phyloP scores from a whole-genome alignment of 2,329 filamentous ascomycete species.

The Claviceps sp. region DNA sequence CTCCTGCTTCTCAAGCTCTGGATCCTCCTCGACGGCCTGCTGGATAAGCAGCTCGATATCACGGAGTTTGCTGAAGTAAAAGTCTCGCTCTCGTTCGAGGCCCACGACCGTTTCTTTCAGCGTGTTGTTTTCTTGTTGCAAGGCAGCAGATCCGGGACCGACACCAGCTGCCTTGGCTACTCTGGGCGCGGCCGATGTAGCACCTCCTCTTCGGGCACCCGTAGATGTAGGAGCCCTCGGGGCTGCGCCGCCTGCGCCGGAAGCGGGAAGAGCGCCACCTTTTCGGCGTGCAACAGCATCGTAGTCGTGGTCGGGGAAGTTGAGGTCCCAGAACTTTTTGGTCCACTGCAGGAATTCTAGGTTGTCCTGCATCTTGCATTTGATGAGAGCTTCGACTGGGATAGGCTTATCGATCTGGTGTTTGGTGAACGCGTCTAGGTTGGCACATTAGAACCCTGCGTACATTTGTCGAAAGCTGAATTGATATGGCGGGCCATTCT shows the following conservation, averaged over 20 bases:
- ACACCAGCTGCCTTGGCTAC: conserved; percentile 33
- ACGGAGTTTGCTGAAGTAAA: conserved; percentile 97
- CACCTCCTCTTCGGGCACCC: conserved; percentile 40
- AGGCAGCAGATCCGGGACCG: conserved; percentile 51
- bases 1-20: conserved; percentile 87
- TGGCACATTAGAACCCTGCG: conserved; percentile 4
- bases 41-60: conserved; percentile 95
- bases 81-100: conserved; percentile 90
- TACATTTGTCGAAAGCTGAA: neutral
- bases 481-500: neutral
- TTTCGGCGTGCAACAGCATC: conserved; percentile 80
- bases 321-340: conserved; percentile 95
- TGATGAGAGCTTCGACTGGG: conserved; percentile 76
- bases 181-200: conserved; percentile 38
- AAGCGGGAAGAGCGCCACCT: conserved; percentile 49
- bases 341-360: conserved; percentile 97
- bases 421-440: conserved; percentile 63
- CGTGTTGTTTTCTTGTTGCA: conserved; percentile 74
- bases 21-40: conserved; percentile 82
- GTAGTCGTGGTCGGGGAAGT: conserved; percentile 95
- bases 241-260: conserved; percentile 22
- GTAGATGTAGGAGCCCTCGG: conserved; percentile 35
- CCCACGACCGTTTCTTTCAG: conserved; percentile 93
- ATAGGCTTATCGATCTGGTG: conserved; percentile 84
- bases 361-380: conserved; percentile 99